These are phyloP conservation scores for Rhizopus sp. DNA, from an alignment of 371 early-diverging fungal species.

Conservation along the genomic window DNA sequence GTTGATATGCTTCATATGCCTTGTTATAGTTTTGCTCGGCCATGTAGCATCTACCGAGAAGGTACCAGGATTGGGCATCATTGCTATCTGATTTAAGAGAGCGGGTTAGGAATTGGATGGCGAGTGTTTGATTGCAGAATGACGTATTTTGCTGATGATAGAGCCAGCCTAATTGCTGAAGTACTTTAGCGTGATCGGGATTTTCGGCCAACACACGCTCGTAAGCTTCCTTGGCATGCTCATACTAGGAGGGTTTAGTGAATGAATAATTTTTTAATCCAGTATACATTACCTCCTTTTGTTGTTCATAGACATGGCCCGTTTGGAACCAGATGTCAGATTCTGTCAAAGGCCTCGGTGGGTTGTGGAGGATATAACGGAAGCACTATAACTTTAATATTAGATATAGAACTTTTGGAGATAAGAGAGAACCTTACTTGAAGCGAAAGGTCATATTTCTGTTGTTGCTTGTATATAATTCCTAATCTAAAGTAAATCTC, in stretches of 20 bases:
- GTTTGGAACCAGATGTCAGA: conserved; percentile 96
- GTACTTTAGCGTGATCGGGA: conserved; percentile 89
- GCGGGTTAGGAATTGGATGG: conserved; percentile 75
- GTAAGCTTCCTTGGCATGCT: conserved; percentile 84
- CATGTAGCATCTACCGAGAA: conserved; percentile 95
- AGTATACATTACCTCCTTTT: conserved; percentile 67
- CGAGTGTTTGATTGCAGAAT: conserved; percentile 80
- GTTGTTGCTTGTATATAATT: conserved; percentile 93
- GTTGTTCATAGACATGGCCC: conserved; percentile 91
- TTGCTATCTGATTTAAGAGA: conserved; percentile 81
- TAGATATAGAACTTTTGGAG: background rate
- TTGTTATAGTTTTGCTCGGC: conserved; percentile 88
- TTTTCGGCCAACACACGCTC: conserved; percentile 87
- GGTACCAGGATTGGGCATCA: conserved; percentile 92
- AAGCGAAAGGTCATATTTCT: conserved; percentile 81
- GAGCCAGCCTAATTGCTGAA: conserved; percentile 95
- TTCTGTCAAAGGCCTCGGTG: conserved; percentile 89
- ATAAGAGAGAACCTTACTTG: conserved; percentile 45
- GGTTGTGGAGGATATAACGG: conserved; percentile 79
- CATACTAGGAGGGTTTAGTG: conserved; percentile 48
- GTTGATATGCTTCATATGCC: conserved; percentile 96
- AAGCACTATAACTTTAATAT: conserved; percentile 65
- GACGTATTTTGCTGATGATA: conserved; percentile 79
- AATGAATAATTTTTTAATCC: background rate
- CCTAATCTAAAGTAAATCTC: conserved; percentile 96